phyloP scores from a whole-genome alignment of 2,329 filamentous ascomycete species.

The Exophiala phaeomuriformis region DNA sequence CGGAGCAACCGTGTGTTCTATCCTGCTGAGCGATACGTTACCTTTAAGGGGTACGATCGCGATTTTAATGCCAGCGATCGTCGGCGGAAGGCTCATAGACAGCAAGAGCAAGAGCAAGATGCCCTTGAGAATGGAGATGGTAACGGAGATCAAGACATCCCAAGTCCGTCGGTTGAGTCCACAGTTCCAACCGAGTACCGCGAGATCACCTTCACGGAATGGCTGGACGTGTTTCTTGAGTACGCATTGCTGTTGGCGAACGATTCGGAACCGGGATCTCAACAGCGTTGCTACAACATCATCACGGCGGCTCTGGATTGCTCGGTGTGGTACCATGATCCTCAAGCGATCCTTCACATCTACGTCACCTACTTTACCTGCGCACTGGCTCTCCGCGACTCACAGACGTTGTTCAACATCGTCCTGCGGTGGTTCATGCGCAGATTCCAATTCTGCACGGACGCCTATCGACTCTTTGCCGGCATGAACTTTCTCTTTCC shows the following conservation, averaged over 20 bases:
- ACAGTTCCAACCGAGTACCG: constrained; percentile 49
- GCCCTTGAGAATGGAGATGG: neutral
- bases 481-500: constrained; percentile 69
- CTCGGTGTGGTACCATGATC: constrained; percentile 70
- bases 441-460: constrained; percentile 69
- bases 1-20: constrained; percentile 54
- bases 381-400: constrained; percentile 70
- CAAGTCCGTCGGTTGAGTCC: constrained; percentile 14
- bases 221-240: constrained; percentile 85
- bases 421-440: constrained; percentile 73
- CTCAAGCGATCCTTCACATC: constrained; percentile 62
- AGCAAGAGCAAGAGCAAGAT: constrained; percentile 1
- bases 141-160: constrained; percentile 9
- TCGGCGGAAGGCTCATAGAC: neutral
- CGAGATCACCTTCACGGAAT: constrained; percentile 71
- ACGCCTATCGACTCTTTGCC: constrained; percentile 76
- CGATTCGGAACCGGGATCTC: constrained; percentile 56
- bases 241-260: constrained; percentile 69
- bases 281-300: constrained; percentile 61
- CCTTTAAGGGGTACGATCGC: constrained; percentile 44
- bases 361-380: constrained; percentile 75
- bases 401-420: constrained; percentile 64
- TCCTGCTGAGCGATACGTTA: constrained; percentile 44
- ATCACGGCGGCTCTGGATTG: constrained; percentile 72
- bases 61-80: constrained; percentile 33